Evolutionary conservation across 169 alveolate genomes (phyloP).

Genomic region (Plasmodium berghei): DNA sequence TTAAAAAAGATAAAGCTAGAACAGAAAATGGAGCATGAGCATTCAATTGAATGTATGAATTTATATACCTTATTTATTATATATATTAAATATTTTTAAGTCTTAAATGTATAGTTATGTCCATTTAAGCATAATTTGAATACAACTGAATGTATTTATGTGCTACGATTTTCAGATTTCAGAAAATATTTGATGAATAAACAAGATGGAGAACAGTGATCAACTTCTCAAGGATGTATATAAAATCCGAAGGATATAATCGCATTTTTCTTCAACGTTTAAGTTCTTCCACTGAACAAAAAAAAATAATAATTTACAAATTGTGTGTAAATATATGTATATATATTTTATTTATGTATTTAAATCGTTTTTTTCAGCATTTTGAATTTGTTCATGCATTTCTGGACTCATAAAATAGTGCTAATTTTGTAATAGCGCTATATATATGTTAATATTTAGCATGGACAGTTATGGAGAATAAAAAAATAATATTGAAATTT

Average conservation of each 20-base stretch:
- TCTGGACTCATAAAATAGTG: too few species aligned
- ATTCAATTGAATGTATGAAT: constrained; percentile 54
- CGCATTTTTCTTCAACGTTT: constrained; percentile 66
- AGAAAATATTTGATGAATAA: constrained; percentile 64
- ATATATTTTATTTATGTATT: background rate
- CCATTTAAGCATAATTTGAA: background rate
- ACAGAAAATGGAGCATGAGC: constrained; percentile 33
- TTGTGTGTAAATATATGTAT: background rate
- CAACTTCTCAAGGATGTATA: constrained; percentile 45
- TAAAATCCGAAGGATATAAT: constrained; percentile 45
- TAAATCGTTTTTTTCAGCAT: background rate
- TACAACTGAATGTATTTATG: background rate
- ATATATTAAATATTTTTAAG: too few species aligned
- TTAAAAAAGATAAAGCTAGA: constrained; percentile 50
- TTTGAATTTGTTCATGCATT: too few species aligned
- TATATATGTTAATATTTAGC: too few species aligned
- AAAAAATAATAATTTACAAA: background rate
- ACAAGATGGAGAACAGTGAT: background rate
- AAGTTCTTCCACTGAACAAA: constrained; percentile 67
- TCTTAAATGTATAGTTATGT: too few species aligned
- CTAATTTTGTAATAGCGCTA: too few species aligned
- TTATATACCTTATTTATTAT: background rate
- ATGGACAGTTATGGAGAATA: too few species aligned
- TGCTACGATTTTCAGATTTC: constrained; percentile 36
- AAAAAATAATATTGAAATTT: too few species aligned